A percentile compares a stretch with the other conserved stretches of the same genome.
phyloP scores from a whole-genome alignment of 805 yeast genomes.

The Monosporozyma solicola region DNA sequence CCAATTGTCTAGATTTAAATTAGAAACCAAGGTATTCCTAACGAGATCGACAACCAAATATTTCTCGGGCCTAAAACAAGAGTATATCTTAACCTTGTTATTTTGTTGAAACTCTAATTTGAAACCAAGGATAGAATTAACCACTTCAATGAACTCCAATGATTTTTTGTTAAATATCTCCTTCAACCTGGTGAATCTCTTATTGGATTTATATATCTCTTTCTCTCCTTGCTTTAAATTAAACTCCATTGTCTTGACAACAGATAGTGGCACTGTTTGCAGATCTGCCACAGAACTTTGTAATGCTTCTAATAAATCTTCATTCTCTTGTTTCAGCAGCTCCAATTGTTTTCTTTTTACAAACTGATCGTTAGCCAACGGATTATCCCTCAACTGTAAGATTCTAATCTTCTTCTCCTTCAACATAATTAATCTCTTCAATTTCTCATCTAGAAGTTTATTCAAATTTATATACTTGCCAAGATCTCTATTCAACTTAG shows the following conservation, averaged over 20 bases:
- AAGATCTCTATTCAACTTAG: constrained; percentile 31
- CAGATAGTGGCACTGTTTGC: constrained; percentile 46
- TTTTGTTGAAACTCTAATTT: constrained; percentile 56
- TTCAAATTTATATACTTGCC: constrained; percentile 32
- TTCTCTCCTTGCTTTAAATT: constrained; percentile 43
- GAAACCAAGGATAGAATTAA: constrained; percentile 63
- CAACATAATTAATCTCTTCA: constrained; percentile 28
- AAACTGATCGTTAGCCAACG: constrained; percentile 52
- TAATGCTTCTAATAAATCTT: constrained; percentile 36
- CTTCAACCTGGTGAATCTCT: constrained; percentile 42
- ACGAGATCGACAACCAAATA: constrained; percentile 50
- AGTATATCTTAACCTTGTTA: constrained; percentile 45
- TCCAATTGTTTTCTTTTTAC: constrained; percentile 45
- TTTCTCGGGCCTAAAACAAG: constrained; percentile 36
- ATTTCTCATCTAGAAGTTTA: constrained; percentile 31
- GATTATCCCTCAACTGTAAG: constrained; percentile 58
- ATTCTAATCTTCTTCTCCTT: constrained; percentile 39
- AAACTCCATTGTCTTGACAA: constrained; percentile 51
- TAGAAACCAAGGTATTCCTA: constrained; percentile 46
- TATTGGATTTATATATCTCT: constrained; percentile 41
- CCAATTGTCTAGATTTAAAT: constrained; percentile 28
- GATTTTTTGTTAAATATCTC: constrained; percentile 58
- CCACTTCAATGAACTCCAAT: constrained; percentile 58
- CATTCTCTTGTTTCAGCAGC: constrained; percentile 49
- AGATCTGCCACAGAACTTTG: constrained; percentile 9